These are phyloP conservation scores for Bryum argenteum DNA, from an alignment of 225 moss, liverwort and hornwort genomes.

Conservation along the genomic window DNA sequence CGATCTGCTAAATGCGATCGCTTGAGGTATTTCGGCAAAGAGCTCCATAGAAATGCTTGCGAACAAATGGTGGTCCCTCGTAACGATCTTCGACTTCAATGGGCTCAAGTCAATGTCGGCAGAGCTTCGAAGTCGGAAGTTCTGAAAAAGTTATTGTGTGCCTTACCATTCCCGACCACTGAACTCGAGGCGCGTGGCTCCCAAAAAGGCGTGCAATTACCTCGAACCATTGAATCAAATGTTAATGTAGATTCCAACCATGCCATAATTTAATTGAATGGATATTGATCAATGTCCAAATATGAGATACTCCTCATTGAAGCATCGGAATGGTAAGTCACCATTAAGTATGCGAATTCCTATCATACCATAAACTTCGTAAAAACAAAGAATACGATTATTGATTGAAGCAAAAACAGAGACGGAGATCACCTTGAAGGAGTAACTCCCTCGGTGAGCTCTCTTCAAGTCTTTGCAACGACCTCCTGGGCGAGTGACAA, in stretches of 20 bases:
- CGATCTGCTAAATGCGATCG: constrained; percentile 56
- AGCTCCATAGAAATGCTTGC: constrained; percentile 50
- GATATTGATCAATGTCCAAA: constrained; percentile 9
- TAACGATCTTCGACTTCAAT: constrained; percentile 32
- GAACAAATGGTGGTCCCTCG: constrained; percentile 25
- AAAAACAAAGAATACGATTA: constrained; percentile 2
- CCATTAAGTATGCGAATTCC: constrained; percentile 14
- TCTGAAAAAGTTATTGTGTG: constrained; percentile 36
- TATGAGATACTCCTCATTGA: constrained; percentile 1
- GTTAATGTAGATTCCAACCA: background rate
- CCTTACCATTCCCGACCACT: constrained; percentile 33
- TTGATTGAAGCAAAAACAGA: constrained; percentile 11
- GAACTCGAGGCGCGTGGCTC: constrained; percentile 42
- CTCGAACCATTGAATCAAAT: constrained; percentile 29
- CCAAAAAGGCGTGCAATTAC: constrained; percentile 43
- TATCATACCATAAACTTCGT: constrained; percentile 10
- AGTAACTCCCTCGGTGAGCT: constrained; percentile 66
- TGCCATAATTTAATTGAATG: constrained; percentile 5
- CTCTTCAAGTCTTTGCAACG: constrained; percentile 57
- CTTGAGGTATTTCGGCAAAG: constrained; percentile 52
- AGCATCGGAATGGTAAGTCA: constrained; percentile 8
- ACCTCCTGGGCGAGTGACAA: constrained; percentile 56
- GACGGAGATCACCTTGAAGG: constrained; percentile 45
- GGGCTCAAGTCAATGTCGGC: background rate
- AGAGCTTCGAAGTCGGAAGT: constrained; percentile 20